phyloP scores from a whole-genome alignment of 2,329 filamentous ascomycete species.

The Aspergillus texensis region DNA sequence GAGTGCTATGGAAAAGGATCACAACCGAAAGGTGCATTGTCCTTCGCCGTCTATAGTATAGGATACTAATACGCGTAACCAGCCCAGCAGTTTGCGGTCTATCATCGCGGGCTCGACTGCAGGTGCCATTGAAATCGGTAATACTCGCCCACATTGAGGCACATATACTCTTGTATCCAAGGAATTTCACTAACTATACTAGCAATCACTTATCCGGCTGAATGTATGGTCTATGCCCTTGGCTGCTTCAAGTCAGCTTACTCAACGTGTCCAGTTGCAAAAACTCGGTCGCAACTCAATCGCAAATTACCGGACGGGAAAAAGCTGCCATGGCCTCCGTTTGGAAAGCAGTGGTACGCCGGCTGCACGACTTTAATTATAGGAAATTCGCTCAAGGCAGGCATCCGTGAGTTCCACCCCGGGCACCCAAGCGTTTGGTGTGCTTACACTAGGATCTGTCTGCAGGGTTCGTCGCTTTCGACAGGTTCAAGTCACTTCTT shows the following conservation, averaged over 20 bases:
- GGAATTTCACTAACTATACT: conserved; percentile 25
- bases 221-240: conserved; percentile 63
- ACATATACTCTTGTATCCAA: not conserved
- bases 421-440: not conserved
- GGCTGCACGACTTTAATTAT: conserved; percentile 97
- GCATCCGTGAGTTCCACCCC: conserved; percentile 69
- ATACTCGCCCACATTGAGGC: not conserved
- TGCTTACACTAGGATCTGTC: not conserved
- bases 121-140: conserved; percentile 91
- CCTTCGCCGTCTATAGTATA: not conserved
- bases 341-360: conserved; percentile 94
- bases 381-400: conserved; percentile 94
- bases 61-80: conserved; percentile 25
- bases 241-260: conserved; percentile 11
- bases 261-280: conserved; percentile 66
- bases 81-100: conserved; percentile 82
- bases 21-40: conserved; percentile 39
- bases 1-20: conserved; percentile 39
- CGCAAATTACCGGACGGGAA: conserved; percentile 75
- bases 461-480: conserved; percentile 88
- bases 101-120: conserved; percentile 92
- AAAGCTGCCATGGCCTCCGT: conserved; percentile 93
- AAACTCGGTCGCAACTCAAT: conserved; percentile 93
- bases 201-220: conserved; percentile 92
- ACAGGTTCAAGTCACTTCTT: conserved; percentile 85